phyloP scores from a whole-genome alignment of 352 stramenopile genomes.

The Peronospora destructor region DNA sequence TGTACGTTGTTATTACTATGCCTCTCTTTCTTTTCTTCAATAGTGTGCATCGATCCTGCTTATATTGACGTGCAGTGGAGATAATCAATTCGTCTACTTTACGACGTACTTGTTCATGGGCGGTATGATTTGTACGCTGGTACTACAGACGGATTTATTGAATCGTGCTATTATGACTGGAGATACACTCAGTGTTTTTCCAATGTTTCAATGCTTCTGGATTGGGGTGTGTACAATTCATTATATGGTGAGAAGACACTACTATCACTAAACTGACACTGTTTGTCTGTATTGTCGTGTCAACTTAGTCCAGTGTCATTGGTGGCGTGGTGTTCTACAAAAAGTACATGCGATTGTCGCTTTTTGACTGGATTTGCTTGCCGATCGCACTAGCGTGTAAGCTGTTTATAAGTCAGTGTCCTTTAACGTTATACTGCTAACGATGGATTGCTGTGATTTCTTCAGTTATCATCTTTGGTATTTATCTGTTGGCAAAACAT shows the following conservation, averaged over 20 bases:
- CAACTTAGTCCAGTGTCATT: constrained; percentile 64
- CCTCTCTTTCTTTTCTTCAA: constrained; percentile 1
- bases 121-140: constrained; percentile 73
- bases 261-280: constrained; percentile 10
- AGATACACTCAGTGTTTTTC: constrained; percentile 81
- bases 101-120: constrained; percentile 81
- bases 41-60: constrained; percentile 75
- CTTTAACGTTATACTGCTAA: constrained; percentile 2
- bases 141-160: constrained; percentile 77
- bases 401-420: constrained; percentile 9
- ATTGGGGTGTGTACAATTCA: constrained; percentile 51
- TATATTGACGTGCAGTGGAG: constrained; percentile 64
- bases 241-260: not conserved
- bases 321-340: constrained; percentile 81
- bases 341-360: constrained; percentile 71
- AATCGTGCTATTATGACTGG: constrained; percentile 81
- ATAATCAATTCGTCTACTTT: constrained; percentile 83
- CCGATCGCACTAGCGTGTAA: constrained; percentile 67
- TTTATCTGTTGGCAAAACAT: constrained; percentile 78
- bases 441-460: not conserved
- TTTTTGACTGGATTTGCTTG: constrained; percentile 80
- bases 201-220: constrained; percentile 87
- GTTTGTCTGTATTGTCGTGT: constrained; percentile 4
- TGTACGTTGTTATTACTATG: constrained; percentile 7
- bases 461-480: constrained; percentile 77